phyloP scores from a whole-genome alignment of 768 basidiomycete species.

The Arthromyces matolae region DNA sequence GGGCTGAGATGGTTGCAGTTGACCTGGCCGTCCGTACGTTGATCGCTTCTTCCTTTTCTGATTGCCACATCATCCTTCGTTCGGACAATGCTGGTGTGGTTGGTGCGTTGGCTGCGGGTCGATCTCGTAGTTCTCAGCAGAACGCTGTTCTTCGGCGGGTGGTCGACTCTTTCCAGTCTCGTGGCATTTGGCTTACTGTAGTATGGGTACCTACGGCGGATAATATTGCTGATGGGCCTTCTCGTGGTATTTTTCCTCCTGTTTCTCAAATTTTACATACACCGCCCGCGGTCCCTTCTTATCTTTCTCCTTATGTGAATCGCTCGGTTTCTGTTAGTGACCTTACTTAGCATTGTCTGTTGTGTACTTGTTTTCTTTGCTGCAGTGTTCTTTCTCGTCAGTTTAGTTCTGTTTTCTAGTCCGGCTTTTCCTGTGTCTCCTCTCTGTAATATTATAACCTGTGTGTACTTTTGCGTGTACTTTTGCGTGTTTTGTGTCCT shows the following conservation, averaged over 20 bases:
- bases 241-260: constrained; percentile 15
- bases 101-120: constrained; percentile 19
- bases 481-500: no score
- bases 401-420: no score
- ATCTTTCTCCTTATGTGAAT: no score
- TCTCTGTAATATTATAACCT: no score
- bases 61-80: constrained; percentile 27
- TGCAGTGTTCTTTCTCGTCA: no score
- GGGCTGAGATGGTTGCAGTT: constrained; percentile 41
- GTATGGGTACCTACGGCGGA: constrained; percentile 23
- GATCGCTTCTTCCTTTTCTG: constrained; percentile 14
- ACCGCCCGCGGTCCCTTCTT: no score
- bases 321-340: no score
- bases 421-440: no score
- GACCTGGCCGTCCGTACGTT: constrained; percentile 31
- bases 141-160: constrained; percentile 26
- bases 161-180: constrained; percentile 15
- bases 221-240: constrained; percentile 14
- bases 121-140: constrained; percentile 25
- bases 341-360: no score
- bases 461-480: no score
- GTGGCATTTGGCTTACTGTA: constrained; percentile 23
- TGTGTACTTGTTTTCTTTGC: no score
- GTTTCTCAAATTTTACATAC: no score
- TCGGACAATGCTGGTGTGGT: constrained; percentile 36